phyloP scores from a whole-genome alignment of 139 green algal species.

The Dunaliella sp. region DNA sequence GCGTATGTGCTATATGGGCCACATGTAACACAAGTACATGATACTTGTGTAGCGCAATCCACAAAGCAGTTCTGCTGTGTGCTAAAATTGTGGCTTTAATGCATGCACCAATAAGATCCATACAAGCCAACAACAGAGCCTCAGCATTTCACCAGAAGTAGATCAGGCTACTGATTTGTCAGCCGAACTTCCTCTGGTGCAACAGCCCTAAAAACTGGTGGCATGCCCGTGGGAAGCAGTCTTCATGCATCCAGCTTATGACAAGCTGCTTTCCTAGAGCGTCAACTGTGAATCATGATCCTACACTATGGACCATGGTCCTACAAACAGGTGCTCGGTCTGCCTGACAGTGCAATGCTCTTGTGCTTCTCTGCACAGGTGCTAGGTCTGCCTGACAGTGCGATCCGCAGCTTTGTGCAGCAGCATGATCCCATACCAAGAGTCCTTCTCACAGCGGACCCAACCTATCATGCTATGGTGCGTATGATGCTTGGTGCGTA shows the following conservation, averaged over 20 bases:
- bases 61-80: too few species aligned
- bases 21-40: background rate
- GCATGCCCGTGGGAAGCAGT: background rate
- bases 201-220: background rate
- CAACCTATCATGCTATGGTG: constrained; percentile 44
- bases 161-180: too few species aligned
- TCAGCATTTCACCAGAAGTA: too few species aligned
- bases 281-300: background rate
- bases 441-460: constrained; percentile 62
- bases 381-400: background rate
- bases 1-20: background rate
- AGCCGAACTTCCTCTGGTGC: too few species aligned
- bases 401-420: constrained; percentile 59
- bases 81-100: too few species aligned
- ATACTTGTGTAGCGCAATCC: background rate
- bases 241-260: background rate
- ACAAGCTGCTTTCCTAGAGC: background rate
- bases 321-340: too few species aligned
- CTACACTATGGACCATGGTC: background rate
- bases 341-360: background rate
- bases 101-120: too few species aligned
- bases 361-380: background rate
- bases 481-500: background rate
- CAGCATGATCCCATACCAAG: constrained; percentile 64
- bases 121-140: too few species aligned